These are phyloP conservation scores for Hypoxylon rickii DNA, from an alignment of 495 filamentous ascomycete species.

Conservation along the genomic window DNA sequence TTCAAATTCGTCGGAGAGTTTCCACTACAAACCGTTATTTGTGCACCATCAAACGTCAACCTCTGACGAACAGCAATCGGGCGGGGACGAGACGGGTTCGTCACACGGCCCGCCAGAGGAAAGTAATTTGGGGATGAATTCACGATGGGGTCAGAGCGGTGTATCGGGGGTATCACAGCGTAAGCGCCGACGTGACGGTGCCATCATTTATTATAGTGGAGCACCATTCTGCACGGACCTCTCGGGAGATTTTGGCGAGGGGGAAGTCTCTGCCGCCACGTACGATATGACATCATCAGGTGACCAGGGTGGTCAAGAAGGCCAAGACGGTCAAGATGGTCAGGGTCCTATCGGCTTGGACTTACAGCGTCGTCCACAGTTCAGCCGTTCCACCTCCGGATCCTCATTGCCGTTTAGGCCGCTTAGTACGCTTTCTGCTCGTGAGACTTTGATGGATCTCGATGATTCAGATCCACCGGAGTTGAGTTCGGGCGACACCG, in stretches of 20 bases:
- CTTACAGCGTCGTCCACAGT: conserved; percentile 21
- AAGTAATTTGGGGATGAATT: conserved; percentile 45
- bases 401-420: conserved; percentile 50
- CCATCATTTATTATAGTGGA: conserved; percentile 80
- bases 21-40: conserved; percentile 70
- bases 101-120: conserved; percentile 41
- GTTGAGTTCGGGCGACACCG: conserved; percentile 34
- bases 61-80: conserved; percentile 48
- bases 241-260: conserved; percentile 59
- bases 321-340: not conserved
- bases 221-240: conserved; percentile 78
- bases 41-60: conserved; percentile 47
- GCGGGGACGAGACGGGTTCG: conserved; percentile 44
- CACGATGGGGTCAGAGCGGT: conserved; percentile 48
- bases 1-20: conserved; percentile 48
- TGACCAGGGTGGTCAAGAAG: conserved; percentile 21
- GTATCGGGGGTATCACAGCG: conserved; percentile 47
- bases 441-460: conserved; percentile 15
- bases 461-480: conserved; percentile 31
- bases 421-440: conserved; percentile 40
- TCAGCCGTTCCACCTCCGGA: conserved; percentile 46
- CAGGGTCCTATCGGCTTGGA: conserved; percentile 27
- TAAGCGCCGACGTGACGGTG: conserved; percentile 61
- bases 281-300: conserved; percentile 47
- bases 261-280: conserved; percentile 43